Evolutionary conservation across 2,329 filamentous ascomycete species (phyloP).

Genomic region (Cladosporium austrohemisphaericum): DNA sequence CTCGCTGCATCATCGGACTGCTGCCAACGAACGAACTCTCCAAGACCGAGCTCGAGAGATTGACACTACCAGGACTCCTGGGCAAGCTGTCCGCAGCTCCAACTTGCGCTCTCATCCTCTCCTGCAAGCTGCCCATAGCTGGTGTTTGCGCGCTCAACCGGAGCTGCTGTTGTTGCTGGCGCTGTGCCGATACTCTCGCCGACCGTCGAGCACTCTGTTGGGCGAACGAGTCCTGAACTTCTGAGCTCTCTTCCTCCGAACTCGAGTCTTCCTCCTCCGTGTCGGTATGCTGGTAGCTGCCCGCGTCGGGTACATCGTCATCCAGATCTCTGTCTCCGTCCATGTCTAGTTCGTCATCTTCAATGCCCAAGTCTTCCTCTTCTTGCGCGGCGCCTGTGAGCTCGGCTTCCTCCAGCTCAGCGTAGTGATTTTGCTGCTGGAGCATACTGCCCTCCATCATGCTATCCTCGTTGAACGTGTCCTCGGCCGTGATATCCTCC

Average conservation of each 20-base stretch:
- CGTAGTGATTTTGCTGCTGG: slow-evolving; percentile 39
- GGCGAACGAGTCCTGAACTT: slow-evolving; percentile 27
- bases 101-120: slow-evolving; percentile 30
- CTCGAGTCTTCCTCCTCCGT: slow-evolving; percentile 46
- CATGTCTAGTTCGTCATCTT: slow-evolving; percentile 18
- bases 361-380: slow-evolving; percentile 42
- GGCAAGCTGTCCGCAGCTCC: slow-evolving; percentile 27
- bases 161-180: slow-evolving; percentile 4
- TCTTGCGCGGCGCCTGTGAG: slow-evolving; percentile 46
- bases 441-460: slow-evolving; percentile 46
- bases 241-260: slow-evolving; percentile 18
- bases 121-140: slow-evolving; percentile 23
- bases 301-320: slow-evolving; percentile 51
- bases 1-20: slow-evolving; percentile 33
- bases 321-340: slow-evolving; percentile 37
- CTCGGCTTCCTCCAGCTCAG: slow-evolving; percentile 46
- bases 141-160: slow-evolving; percentile 9
- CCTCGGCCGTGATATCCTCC: slow-evolving; percentile 30
- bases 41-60: slow-evolving; percentile 33
- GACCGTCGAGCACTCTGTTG: slow-evolving; percentile 20
- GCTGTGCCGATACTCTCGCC: slow-evolving; percentile 15
- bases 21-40: slow-evolving; percentile 36
- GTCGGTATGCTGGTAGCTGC: slow-evolving; percentile 53
- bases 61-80: slow-evolving; percentile 32
- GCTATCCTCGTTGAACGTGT: slow-evolving; percentile 48